Evolutionary conservation across 192 early-diverging fungal species (phyloP), one percentile per base, ranked within the genome.

Genomic region (Lobosporangium transversale): DNA sequence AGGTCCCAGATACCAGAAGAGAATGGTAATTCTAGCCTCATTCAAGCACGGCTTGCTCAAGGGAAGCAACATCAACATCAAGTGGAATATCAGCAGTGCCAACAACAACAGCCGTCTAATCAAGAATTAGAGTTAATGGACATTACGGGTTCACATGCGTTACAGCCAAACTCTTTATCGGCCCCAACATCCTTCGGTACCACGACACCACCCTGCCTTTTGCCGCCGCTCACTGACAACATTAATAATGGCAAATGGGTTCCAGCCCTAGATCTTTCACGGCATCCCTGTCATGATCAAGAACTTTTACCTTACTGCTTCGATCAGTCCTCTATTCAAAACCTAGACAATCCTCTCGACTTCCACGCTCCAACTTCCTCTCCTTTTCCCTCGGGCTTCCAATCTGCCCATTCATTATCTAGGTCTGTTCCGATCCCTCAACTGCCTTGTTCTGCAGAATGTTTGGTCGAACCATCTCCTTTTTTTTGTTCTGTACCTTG

Each of bases 401-500:
- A 20, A 17, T 15, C 5, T 53, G 23, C 30, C 15, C 37, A 40
- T 14, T 40, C 37, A 14, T n/a, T n/a, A n/a, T n/a, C n/a, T n/a
- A n/a, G n/a, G n/a, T n/a, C n/a, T n/a, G n/a, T n/a, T n/a, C n/a
- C n/a, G n/a, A n/a, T n/a, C n/a, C n/a, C n/a, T n/a, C n/a, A n/a
- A n/a, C n/a, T n/a, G n/a, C n/a, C n/a, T n/a, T n/a, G n/a, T n/a
- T n/a, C n/a, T n/a, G n/a, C n/a, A n/a, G n/a, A n/a, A n/a, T n/a
- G n/a, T n/a, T n/a, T n/a, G n/a, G n/a, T n/a, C n/a, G n/a, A 40
- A 21, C 51, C 48, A 10, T 23, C 54, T 57, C 66, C 49, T 67
- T 57, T 62, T 52, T 48, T 40, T 40, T 45, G n/a, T 57, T 40
- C 32, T 42, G 8, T 35, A n/a, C 47, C 35, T 58, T 66, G 53